Evolutionary conservation across 768 basidiomycete species (phyloP), one percentile per base, ranked within the genome.

Genomic region (Trametes cingulata): DNA sequence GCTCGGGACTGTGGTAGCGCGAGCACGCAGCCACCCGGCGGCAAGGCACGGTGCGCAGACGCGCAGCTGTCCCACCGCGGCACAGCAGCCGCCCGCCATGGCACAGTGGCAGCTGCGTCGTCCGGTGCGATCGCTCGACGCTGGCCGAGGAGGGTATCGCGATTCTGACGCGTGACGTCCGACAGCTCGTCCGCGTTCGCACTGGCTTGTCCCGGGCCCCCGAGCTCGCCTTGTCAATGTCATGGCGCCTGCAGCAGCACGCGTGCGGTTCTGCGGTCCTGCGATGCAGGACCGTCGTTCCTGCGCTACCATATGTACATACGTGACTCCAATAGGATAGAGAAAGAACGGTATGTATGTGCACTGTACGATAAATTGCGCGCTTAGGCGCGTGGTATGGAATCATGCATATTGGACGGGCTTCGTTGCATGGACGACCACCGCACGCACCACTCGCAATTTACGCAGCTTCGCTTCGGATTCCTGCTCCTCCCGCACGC

Each of bases 41-140:
- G 50, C 36, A 14, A 51, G 48, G 48, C 50, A 51, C 50, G 29
- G 48, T 19, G 36, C 35, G 50, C 36, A 37, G 50, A 50, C 48
- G 48, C 48, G 27, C 46, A 33, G 46, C 46, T 27, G 46, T 33
- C 25, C 46, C 13, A 15, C 15, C 27, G 46, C 29, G 29, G 29
- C 29, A 33, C 29, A 17, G 13, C 46, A 29, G 13, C 47, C 27
- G 29, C 47, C 13, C 46, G 27, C 46, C 4, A 12, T 15, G 25
- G 46, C 46, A 29, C 46, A 19, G 46, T 29, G 33, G 46, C 25
- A 25, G 46, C 46, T 15, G 6, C n/a, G n/a, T 42, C 41, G 41
- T 42, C 41, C n/a, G 41, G n/a, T 42, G 41, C 41, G 41, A 42
- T 42, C 41, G 41, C 41, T 42, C 41, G 41, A 17, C 20, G 41